These are phyloP conservation scores for Lactarius hengduanensis DNA, from an alignment of 768 basidiomycete genomes.

Conservation along the genomic window DNA sequence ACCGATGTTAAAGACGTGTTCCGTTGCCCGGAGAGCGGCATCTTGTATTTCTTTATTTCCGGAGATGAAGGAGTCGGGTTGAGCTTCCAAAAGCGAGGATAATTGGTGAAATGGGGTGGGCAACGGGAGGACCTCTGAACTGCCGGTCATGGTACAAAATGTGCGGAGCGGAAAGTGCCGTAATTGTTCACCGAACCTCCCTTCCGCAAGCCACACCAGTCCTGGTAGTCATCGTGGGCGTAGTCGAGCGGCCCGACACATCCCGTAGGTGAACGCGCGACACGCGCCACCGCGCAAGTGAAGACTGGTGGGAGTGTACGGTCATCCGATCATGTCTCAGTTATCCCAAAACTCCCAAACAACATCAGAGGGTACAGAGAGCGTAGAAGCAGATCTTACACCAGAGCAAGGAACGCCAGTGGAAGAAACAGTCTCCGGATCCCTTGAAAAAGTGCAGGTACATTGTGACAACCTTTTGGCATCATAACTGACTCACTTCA, in stretches of 20 bases:
- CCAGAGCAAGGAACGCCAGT: not conserved
- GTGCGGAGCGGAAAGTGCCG: not conserved
- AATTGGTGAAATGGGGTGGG: conserved; percentile 48
- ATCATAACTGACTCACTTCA: not conserved
- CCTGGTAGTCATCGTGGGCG: not conserved
- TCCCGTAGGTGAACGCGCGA: not conserved
- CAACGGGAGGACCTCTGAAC: conserved; percentile 28
- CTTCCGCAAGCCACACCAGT: not conserved
- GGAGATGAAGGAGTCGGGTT: conserved; percentile 53
- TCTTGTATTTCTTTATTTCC: conserved; percentile 53
- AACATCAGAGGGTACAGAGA: not conserved
- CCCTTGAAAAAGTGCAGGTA: conserved; percentile 13
- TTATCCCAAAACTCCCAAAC: not conserved
- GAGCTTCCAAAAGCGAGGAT: conserved; percentile 53
- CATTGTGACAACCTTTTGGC: not conserved
- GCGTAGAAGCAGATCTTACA: not conserved
- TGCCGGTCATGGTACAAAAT: conserved; percentile 7
- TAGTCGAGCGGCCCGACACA: not conserved
- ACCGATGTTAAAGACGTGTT: conserved; percentile 78
- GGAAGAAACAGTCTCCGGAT: not conserved
- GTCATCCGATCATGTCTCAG: not conserved
- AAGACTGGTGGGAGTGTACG: not conserved
- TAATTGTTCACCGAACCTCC: not conserved
- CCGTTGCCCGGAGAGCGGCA: conserved; percentile 64
- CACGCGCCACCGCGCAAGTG: not conserved